Base-by-base conservation (phyloP, 768 basidiomycete genomes). In the Leccinum subgranulosum region DNA sequence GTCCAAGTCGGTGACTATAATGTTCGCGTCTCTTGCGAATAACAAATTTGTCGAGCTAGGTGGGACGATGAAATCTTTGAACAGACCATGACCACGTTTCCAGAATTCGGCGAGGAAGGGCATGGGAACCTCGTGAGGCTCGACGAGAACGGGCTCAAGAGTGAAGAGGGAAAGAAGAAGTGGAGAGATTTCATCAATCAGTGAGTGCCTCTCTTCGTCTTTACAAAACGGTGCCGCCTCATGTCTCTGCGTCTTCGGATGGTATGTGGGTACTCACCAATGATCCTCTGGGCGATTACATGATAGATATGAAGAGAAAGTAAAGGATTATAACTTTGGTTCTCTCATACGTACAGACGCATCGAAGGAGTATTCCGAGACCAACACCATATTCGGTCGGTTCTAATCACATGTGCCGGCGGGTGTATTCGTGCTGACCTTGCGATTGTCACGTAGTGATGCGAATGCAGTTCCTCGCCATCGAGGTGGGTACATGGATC, bases 261-360 rank as follows among this genome's bases (percentile, higher is more conserved):
- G 57, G 39, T 21, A 55, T 48, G 54, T 57, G 52, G 33, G 53
- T 41, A 34, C 60, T 60, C 51, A 66, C 51, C 19, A 27, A 48
- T 23, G 29, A 43, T 25, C 43, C 11, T 23, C 9, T 45, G 41
- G 28, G 11, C 43, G 61, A 41, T 51, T 56, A 34, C 19, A 19
- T 34, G 57, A 36, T 29, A 92, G 92, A 57, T 97, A 95, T 75
- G 90, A 96, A 75, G 86, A 89, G 57, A 90, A 88, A 67, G 78
- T 98, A 54, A 88, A 90, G 67, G 94, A 98, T 63, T 92, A 89
- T 76, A 98, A 98, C 80, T 98, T 98, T 74, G 97, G 97, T 19
- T 98, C 92, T 2, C 78, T 99, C 63, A 88, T 99, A 61, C 84
- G 97, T 51, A 87, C 83, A 49, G 84, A 97, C 67, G 81, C 88